Percentiles rank a stretch among this genome's conserved stretches.
phyloP scores from a whole-genome alignment of 495 filamentous ascomycete genomes.

The Astrocystis sublimbata region DNA sequence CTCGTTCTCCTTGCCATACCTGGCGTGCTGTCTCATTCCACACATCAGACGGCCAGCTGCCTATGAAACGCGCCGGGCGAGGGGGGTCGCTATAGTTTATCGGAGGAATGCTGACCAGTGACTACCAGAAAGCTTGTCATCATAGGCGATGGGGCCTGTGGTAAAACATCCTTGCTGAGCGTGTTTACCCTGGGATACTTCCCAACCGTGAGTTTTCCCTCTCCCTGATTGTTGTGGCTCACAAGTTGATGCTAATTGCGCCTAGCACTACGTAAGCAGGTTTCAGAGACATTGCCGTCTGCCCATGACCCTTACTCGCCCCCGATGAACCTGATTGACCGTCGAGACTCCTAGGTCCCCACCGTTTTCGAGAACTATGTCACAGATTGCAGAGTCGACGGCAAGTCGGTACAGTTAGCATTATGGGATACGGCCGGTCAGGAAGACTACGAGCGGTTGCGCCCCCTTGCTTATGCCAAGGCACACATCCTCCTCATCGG shows the following conservation, averaged over 20 bases:
- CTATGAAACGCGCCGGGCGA: background rate
- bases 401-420: slow-evolving; percentile 95
- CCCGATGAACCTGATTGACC: slow-evolving; percentile 39
- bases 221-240: background rate
- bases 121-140: slow-evolving; percentile 91
- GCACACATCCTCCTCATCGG: slow-evolving; percentile 97
- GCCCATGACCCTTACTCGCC: slow-evolving; percentile 2
- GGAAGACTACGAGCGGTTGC: slow-evolving; percentile 95
- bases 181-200: slow-evolving; percentile 99
- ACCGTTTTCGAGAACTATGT: slow-evolving; percentile 99
- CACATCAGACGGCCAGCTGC: background rate
- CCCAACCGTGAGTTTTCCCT: slow-evolving; percentile 73
- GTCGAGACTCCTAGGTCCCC: slow-evolving; percentile 66
- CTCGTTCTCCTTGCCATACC: background rate
- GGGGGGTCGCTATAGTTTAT: background rate
- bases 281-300: background rate
- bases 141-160: slow-evolving; percentile 97
- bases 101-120: slow-evolving; percentile 1
- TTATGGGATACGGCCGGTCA: slow-evolving; percentile 99
- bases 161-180: slow-evolving; percentile 95
- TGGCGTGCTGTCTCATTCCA: background rate
- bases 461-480: slow-evolving; percentile 94
- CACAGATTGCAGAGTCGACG: slow-evolving; percentile 97
- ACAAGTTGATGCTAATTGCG: slow-evolving; percentile 19
- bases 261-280: slow-evolving; percentile 70